phyloP scores from a whole-genome alignment of 805 yeast genomes.

The Hanseniaspora hatyaiensis region DNA sequence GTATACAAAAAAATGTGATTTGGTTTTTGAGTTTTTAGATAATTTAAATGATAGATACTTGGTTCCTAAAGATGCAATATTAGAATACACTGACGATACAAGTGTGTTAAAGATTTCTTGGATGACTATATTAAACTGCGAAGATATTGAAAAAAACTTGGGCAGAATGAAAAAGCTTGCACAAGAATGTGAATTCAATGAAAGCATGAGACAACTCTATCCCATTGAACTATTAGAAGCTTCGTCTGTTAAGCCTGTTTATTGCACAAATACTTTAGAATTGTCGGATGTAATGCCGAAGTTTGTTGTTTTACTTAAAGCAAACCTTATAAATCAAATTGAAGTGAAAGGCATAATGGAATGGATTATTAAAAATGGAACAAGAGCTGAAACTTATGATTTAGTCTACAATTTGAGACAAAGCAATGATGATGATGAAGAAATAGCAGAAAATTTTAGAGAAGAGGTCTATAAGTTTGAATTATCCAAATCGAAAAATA shows the following conservation, averaged over 20 bases:
- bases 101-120: conserved; percentile 27
- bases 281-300: conserved; percentile 55
- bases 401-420: conserved; percentile 64
- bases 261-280: conserved; percentile 55
- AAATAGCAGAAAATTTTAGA: conserved; percentile 52
- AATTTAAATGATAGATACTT: conserved; percentile 61
- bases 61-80: conserved; percentile 64
- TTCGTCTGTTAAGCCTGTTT: conserved; percentile 31
- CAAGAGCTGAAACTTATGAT: conserved; percentile 47
- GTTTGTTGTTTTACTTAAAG: conserved; percentile 51
- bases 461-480: conserved; percentile 46
- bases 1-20: conserved; percentile 53
- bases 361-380: conserved; percentile 46
- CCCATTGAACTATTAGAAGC: conserved; percentile 16
- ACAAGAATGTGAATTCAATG: conserved; percentile 16
- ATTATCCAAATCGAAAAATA: conserved; percentile 30
- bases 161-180: conserved; percentile 1
- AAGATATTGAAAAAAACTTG: conserved; percentile 2
- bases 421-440: conserved; percentile 61
- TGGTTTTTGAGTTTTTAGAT: conserved; percentile 78
- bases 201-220: conserved; percentile 23
- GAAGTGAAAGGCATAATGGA: conserved; percentile 50
- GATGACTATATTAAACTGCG: conserved; percentile 27
- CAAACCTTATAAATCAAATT: conserved; percentile 47
- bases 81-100: conserved; percentile 38